Percentiles rank a stretch among this genome's conserved stretches.
Evolutionary conservation across 2,329 filamentous ascomycete genomes (phyloP).

Genomic region (Bimuria novae-zelandiae): DNA sequence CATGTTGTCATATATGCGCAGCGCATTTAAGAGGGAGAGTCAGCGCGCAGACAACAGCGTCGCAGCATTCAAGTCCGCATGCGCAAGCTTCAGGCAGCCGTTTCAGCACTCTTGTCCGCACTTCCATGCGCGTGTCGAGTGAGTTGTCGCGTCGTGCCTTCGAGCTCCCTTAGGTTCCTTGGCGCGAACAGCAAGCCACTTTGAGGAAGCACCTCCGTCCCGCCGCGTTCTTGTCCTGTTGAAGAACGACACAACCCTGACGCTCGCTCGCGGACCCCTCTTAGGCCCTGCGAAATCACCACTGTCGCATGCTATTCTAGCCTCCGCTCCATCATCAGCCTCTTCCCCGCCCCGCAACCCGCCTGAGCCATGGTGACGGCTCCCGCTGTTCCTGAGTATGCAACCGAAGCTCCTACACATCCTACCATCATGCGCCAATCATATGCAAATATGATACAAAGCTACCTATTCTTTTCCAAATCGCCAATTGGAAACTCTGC

Average conservation of each 20-base stretch:
- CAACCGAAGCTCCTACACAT: conserved; percentile 7
- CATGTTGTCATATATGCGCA: neutral
- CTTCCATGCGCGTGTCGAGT: neutral
- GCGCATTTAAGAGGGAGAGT: conserved; percentile 1
- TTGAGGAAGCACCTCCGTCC: conserved; percentile 9
- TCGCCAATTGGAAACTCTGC: too few species aligned
- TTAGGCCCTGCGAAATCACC: too few species aligned
- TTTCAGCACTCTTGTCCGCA: neutral
- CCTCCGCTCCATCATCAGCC: conserved; percentile 8
- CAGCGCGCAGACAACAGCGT: neutral
- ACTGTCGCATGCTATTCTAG: conserved; percentile 6
- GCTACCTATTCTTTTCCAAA: too few species aligned
- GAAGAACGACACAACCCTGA: conserved; percentile 8
- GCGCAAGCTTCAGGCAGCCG: neutral
- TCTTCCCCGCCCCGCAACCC: conserved; percentile 25
- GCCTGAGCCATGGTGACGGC: conserved; percentile 48
- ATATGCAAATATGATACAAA: too few species aligned
- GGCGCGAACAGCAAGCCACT: conserved; percentile 11
- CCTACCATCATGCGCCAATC: neutral
- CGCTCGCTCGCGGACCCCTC: conserved; percentile 13
- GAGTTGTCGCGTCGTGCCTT: conserved; percentile 3
- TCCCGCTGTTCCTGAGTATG: conserved; percentile 51
- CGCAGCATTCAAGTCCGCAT: neutral
- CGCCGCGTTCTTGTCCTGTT: conserved; percentile 6
- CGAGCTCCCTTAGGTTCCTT: neutral